Evolutionary conservation across 2,329 filamentous ascomycete species (phyloP), one percentile per base, ranked within the genome.

Genomic region (Ascochyta lentis): DNA sequence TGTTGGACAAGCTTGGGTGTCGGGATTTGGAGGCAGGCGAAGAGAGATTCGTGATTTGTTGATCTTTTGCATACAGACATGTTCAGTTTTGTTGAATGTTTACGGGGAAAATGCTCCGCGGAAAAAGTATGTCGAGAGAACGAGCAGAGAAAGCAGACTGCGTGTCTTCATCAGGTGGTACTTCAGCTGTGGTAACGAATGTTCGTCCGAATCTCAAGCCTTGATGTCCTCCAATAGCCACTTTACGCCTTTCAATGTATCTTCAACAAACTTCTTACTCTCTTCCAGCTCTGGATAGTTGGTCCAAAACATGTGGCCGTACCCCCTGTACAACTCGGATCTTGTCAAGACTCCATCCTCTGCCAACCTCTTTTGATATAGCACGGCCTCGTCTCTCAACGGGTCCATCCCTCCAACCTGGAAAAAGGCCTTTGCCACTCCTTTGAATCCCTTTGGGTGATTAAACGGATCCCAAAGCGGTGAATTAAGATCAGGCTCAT

Each of bases 401-500:
- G 80, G 80, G 66, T 83, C 81, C 58, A 77, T 65, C 0, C 80
- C 81, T 29, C 77, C 79, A 16, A 83, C 75, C 59, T 81, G 77
- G 60, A 83, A 81, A 54, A 77, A 79, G 0, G 78, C 76, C 27
- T 76, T 77, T 0, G 80, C 79, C 4, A 79, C 69, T 0, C 73
- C 74, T 27, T 69, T 69, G 51, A 81, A 79, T 0, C 70, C 61
- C 13, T 67, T 37, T 26, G 76, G 66, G 49, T 75, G 67, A 62
- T 74, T 56, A 55, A 57, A 72, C 0, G 73, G 73, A 45, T 71
- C 68, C 66, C 67, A 73, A 8, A 73, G 47, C 4, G 68, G 67
- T 9, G 68, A 67, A 0, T 61, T 52, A 1, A 45, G 48, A n/a
- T 77, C 71, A 1, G 70, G 68, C 0, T 39, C 43, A 27, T 73